Evolutionary conservation across 2,329 filamentous ascomycete species (phyloP).

Genomic region (Epichloe glyceriae): DNA sequence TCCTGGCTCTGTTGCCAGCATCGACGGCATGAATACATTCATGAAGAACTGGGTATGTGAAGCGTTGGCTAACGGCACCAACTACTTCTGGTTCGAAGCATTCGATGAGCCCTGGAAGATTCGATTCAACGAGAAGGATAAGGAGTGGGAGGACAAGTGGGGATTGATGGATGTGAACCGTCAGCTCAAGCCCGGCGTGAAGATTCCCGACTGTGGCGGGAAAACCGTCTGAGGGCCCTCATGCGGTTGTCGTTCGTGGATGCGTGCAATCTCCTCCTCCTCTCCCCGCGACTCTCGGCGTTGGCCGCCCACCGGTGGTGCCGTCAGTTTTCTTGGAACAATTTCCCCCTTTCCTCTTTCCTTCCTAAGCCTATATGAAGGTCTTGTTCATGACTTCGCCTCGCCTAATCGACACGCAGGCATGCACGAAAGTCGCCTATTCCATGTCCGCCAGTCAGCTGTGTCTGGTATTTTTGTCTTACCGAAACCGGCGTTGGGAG

Average conservation of each 20-base stretch:
- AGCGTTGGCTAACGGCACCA: conserved; percentile 65
- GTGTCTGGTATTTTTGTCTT: not conserved
- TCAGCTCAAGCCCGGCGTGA: conserved; percentile 70
- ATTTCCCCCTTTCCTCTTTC: too few species aligned
- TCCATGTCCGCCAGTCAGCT: not conserved
- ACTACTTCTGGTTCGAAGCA: conserved; percentile 96
- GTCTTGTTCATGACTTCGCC: too few species aligned
- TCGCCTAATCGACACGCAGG: not conserved
- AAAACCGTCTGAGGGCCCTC: conserved; percentile 37
- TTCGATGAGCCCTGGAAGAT: conserved; percentile 97
- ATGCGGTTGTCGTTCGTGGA: too few species aligned
- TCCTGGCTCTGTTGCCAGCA: conserved; percentile 60
- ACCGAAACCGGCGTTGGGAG: not conserved
- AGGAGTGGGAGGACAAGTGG: conserved; percentile 94
- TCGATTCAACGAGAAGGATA: conserved; percentile 48
- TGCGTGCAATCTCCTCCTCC: too few species aligned
- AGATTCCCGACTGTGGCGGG: conserved; percentile 77
- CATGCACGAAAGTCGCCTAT: not conserved
- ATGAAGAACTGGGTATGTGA: conserved; percentile 77
- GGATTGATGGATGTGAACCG: conserved; percentile 77
- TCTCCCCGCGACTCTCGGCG: too few species aligned
- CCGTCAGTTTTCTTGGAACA: not conserved
- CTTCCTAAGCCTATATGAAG: too few species aligned
- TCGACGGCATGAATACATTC: conserved; percentile 73
- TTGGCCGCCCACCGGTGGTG: not conserved